Evolutionary conservation across 1,139 yeast genomes (phyloP), one percentile per base, ranked within the genome.

Genomic region (Debaryomycetaceae sp.): DNA sequence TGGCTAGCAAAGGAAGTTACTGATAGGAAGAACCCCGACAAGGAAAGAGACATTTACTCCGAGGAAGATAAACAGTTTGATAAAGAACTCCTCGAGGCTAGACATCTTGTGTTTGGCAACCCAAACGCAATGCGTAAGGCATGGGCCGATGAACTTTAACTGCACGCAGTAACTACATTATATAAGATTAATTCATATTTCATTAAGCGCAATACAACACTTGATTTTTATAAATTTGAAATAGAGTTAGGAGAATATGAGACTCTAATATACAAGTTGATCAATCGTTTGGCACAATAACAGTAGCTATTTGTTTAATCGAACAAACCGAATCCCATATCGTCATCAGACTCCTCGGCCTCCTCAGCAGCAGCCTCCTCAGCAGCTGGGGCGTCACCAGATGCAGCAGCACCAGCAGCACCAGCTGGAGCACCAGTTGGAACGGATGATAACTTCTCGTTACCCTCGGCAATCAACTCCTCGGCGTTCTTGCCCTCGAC

Each of bases 311-410:
- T 22, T 3, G 4, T 22, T 73, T 84, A 85, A 75, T 84, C 94
- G 81, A 85, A 85, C 73, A 85, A 79, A 77, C 92, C 92, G 84
- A 84, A 81, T 59, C 91, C 92, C 91, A 85, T 83, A 71, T 83
- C 92, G 61, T 77, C 84, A 66, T 82, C 89, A 52, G 75, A 69
- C 65, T 60, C 67, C 57, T 65, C 69, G 37, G 47, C 44, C 17
- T 41, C 46, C 44, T 58, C 65, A 55, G 57, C 69, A 52, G 59
- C 72, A 49, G 58, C 69, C 44, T 53, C 73, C 43, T 58, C 75
- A 42, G 56, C 74, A 47, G 58, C 74, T 41, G 52, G 74, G 40
- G 60, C 70, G 47, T 59, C 71, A 56, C 57, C 68, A 49, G 62
- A 68, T 49, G 67, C 63, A 45, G 73, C 65, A 44, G 72, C 70